Percentiles rank a stretch among this genome's conserved stretches.
These are phyloP conservation scores for Zychaea mexicana DNA, from an alignment of 371 early-diverging fungal genomes.

Conservation along the genomic window DNA sequence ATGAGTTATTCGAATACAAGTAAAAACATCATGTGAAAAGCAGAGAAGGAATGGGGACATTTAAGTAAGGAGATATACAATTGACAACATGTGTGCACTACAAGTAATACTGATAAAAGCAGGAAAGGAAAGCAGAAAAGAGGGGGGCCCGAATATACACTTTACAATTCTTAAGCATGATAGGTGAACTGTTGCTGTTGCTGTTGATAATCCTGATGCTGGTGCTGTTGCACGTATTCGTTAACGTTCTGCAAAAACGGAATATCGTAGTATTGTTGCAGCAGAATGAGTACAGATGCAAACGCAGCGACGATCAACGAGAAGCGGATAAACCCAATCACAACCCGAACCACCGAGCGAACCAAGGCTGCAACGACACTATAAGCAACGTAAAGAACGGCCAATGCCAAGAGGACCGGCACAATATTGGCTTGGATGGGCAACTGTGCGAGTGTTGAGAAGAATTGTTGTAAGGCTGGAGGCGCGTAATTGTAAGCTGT, in stretches of 20 bases:
- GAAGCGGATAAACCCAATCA: constrained; percentile 43
- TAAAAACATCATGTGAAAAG: background rate
- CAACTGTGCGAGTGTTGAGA: constrained; percentile 20
- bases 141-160: too few relatives aligned
- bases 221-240: background rate
- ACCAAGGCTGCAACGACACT: constrained; percentile 25
- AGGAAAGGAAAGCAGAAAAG: too few relatives aligned
- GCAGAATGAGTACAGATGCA: constrained; percentile 17
- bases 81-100: too few relatives aligned
- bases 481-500: constrained; percentile 22
- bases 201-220: background rate
- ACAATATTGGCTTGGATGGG: constrained; percentile 39
- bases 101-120: too few relatives aligned
- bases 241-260: constrained; percentile 2
- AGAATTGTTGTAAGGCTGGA: constrained; percentile 27
- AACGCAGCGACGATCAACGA: constrained; percentile 30
- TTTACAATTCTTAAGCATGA: constrained; percentile 3
- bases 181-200: constrained; percentile 6
- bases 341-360: constrained; percentile 32
- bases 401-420: constrained; percentile 28
- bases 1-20: constrained; percentile 14
- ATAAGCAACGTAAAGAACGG: constrained; percentile 36
- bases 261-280: constrained; percentile 23
- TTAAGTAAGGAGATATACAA: background rate
- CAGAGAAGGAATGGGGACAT: background rate